Percentiles rank a stretch among this genome's conserved stretches.
Evolutionary conservation across 2,329 filamentous ascomycete genomes (phyloP).

Genomic region (Fusarium setosum): DNA sequence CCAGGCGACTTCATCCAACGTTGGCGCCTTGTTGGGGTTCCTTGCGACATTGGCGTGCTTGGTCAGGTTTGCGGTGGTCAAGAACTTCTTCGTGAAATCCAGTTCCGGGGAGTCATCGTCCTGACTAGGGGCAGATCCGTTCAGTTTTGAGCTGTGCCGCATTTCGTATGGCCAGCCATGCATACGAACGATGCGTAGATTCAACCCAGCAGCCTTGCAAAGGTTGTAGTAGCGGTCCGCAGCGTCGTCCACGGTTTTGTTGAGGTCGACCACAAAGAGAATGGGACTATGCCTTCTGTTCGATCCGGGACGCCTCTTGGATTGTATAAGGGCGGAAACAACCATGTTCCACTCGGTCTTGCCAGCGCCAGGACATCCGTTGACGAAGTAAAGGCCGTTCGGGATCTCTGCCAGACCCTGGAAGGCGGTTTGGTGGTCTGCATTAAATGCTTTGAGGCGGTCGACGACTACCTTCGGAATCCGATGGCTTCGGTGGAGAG

Average conservation of each 20-base stretch:
- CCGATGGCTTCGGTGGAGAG: conserved; percentile 18
- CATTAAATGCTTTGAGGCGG: conserved; percentile 49
- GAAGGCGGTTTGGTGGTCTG: conserved; percentile 53
- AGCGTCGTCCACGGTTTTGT: conserved; percentile 59
- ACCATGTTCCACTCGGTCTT: conserved; percentile 61
- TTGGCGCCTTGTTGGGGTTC: conserved; percentile 47
- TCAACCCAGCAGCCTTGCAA: conserved; percentile 49
- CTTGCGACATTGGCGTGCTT: conserved; percentile 19
- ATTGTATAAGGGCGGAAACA: conserved; percentile 52
- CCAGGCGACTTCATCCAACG: conserved; percentile 57
- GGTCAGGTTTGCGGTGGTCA: conserved; percentile 42
- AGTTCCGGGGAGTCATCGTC: conserved; percentile 8
- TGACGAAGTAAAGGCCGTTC: conserved; percentile 57
- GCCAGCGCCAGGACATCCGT: conserved; percentile 59
- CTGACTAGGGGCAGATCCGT: conserved; percentile 16
- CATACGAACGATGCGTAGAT: conserved; percentile 52
- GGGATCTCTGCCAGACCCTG: conserved; percentile 50
- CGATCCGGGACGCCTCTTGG: conserved; percentile 38
- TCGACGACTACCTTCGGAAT: conserved; percentile 42
- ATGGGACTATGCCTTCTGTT: conserved; percentile 47
- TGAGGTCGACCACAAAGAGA: conserved; percentile 60
- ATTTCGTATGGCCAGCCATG: conserved; percentile 55
- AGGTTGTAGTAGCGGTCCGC: conserved; percentile 55
- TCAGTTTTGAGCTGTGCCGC: conserved; percentile 45
- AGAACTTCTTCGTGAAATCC: conserved; percentile 52